phyloP scores from a whole-genome alignment of 2,329 filamentous ascomycete genomes.

The Botrytis sinoallii region DNA sequence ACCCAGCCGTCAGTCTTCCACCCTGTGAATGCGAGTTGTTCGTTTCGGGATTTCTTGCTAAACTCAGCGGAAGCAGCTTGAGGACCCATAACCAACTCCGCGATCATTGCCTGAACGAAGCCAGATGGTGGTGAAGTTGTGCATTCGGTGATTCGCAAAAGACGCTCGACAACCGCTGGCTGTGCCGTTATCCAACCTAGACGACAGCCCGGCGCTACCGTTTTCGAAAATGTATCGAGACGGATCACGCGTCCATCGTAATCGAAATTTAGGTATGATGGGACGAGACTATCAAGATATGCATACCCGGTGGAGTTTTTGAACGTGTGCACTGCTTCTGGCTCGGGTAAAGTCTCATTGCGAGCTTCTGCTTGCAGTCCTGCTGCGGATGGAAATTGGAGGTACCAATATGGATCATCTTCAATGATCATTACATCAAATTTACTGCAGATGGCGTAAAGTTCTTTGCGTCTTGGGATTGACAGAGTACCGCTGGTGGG shows the following conservation, averaged over 20 bases:
- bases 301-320: slow-evolving; percentile 60
- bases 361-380: slow-evolving; percentile 37
- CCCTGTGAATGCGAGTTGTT: slow-evolving; percentile 46
- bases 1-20: slow-evolving; percentile 88
- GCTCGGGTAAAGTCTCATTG: slow-evolving; percentile 36
- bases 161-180: slow-evolving; percentile 70
- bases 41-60: slow-evolving; percentile 40
- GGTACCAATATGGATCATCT: slow-evolving; percentile 94
- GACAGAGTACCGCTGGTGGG: slow-evolving; percentile 76
- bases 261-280: slow-evolving; percentile 79
- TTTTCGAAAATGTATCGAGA: slow-evolving; percentile 93
- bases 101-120: slow-evolving; percentile 82
- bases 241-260: slow-evolving; percentile 83
- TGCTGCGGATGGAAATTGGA: slow-evolving; percentile 77
- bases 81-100: slow-evolving; percentile 72
- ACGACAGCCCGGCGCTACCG: slow-evolving; percentile 82
- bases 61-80: slow-evolving; percentile 50
- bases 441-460: slow-evolving; percentile 76
- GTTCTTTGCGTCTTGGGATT: slow-evolving; percentile 67
- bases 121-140: slow-evolving; percentile 82
- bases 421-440: slow-evolving; percentile 91
- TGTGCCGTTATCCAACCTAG: slow-evolving; percentile 89
- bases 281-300: slow-evolving; percentile 80
- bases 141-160: slow-evolving; percentile 70
- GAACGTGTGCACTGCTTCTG: slow-evolving; percentile 32